These are phyloP conservation scores for Thermomucor indicae-seudaticae DNA, from an alignment of 371 early-diverging fungal species.

Conservation along the genomic window DNA sequence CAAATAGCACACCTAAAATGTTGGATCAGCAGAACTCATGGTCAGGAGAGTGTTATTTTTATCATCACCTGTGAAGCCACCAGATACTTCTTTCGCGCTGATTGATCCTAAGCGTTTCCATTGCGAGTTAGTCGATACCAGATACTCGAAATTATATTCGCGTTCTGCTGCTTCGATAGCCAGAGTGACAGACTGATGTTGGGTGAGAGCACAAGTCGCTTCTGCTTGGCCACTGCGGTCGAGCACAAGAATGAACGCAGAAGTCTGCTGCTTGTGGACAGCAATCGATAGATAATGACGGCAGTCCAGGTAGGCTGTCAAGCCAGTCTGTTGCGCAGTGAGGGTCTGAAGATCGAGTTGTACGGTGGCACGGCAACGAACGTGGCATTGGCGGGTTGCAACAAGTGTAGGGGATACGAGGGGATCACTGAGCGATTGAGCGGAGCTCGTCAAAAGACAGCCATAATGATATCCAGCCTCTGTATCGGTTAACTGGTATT, in stretches of 20 bases:
- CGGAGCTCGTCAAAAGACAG: slow-evolving; percentile 4
- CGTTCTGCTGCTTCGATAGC: slow-evolving; percentile 7
- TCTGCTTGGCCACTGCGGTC: neutral
- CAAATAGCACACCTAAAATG: neutral
- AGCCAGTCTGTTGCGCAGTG: slow-evolving; percentile 1
- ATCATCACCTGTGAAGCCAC: slow-evolving; percentile 10
- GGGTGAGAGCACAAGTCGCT: neutral
- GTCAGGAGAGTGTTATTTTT: too few relatives aligned
- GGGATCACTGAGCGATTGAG: neutral
- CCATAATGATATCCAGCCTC: neutral
- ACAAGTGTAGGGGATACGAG: slow-evolving; percentile 7
- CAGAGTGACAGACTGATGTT: neutral
- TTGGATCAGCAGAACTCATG: too few relatives aligned
- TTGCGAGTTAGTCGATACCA: neutral
- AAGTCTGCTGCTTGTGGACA: neutral
- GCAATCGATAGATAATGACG: slow-evolving; percentile 3
- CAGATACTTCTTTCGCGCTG: slow-evolving; percentile 1
- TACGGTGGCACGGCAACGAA: slow-evolving; percentile 6
- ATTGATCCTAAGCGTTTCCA: slow-evolving; percentile 1
- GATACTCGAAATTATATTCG: slow-evolving; percentile 1
- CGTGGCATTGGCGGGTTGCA: slow-evolving; percentile 12
- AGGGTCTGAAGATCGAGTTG: neutral
- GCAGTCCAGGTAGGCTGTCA: slow-evolving; percentile 5
- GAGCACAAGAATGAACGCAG: neutral
- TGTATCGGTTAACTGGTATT: slow-evolving; percentile 4